Evolutionary conservation across 1,284 basidiomycete genomes (phyloP).

Genomic region (Schizophyllum commune): DNA sequence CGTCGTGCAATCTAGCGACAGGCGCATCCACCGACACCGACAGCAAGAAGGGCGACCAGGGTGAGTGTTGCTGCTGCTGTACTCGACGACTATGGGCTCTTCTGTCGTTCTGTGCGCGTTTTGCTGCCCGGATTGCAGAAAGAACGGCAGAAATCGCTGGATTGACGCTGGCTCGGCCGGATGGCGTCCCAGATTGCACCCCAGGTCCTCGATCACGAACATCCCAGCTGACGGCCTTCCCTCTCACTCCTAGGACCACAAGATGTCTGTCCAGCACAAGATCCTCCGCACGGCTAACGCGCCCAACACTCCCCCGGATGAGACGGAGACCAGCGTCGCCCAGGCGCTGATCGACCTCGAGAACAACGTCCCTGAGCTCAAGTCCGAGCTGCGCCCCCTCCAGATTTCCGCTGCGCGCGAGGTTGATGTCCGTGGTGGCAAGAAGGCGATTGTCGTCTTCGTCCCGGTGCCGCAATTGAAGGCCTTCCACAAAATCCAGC

Average conservation of each 20-base stretch:
- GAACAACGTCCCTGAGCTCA: slow-evolving; percentile 97
- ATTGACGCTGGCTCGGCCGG: neutral
- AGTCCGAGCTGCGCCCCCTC: slow-evolving; percentile 90
- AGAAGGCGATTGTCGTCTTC: slow-evolving; percentile 99
- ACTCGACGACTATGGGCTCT: neutral
- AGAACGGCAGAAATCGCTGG: neutral
- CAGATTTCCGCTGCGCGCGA: slow-evolving; percentile 98
- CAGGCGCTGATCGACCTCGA: slow-evolving; percentile 98
- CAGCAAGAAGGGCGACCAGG: neutral
- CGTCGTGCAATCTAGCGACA: neutral
- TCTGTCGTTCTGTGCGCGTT: neutral
- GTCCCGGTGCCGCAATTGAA: slow-evolving; percentile 97
- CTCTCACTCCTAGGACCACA: neutral
- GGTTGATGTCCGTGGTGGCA: slow-evolving; percentile 98
- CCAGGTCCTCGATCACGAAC: neutral
- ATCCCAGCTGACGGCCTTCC: neutral
- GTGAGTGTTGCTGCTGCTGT: neutral
- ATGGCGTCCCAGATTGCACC: neutral
- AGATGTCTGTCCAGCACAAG: slow-evolving; percentile 42
- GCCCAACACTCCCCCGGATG: slow-evolving; percentile 82
- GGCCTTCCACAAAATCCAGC: slow-evolving; percentile 98
- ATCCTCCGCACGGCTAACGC: slow-evolving; percentile 96
- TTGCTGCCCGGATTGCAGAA: neutral
- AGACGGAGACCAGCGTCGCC: slow-evolving; percentile 88
- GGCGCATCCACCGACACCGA: neutral